Base-by-base conservation (phyloP, 805 yeast genomes). In the Ogataea ramenticola region DNA sequence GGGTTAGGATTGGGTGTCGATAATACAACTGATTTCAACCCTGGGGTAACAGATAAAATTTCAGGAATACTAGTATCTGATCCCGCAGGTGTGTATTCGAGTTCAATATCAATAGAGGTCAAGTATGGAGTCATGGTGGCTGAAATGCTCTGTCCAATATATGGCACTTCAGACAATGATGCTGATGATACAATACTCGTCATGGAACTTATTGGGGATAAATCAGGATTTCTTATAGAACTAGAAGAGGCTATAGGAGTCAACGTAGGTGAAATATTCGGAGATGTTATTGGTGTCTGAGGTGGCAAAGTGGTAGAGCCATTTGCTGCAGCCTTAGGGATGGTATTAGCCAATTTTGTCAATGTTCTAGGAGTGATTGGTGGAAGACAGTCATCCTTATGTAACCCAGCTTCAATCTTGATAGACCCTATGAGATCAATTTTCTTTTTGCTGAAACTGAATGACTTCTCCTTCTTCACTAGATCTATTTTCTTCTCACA, bases 1-100 rank as follows among this genome's bases (percentile, higher is more conserved):
- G 58, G 57, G 8, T 54, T 45, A 4, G 55, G 45, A 17, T 42
- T 44, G 4, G 49, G 45, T 6, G 58, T 52, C 24, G 49, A 45
- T 7, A 55, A 39, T 14, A 50, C 51, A 16, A 52, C 44, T 3
- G 48, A 43, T 36, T 40, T 40, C 24, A 54, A 42, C 21, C 29
- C 33, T 9, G 57, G 55, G 4, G 45, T 42, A 5, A 54, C 26
- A 1, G 44, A 20, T 3, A 37, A 15, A 3, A 53, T 42, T n/a
- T 53, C 56, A 9, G 57, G 57, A 2, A 49, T 43, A 3, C 3
- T 22, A 4, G 21, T 12, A 21, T 22, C 39, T 5, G 21, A 4
- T n/a, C 16, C 9, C 9, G 43, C 35, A 5, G 50, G 48, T n/a
- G 34, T 40, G 39, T 37, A 52, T n/a, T 36, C 24, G 19, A 54